phyloP scores from a whole-genome alignment of 1,139 yeast species.

The Geotrichum phurueaensis region DNA sequence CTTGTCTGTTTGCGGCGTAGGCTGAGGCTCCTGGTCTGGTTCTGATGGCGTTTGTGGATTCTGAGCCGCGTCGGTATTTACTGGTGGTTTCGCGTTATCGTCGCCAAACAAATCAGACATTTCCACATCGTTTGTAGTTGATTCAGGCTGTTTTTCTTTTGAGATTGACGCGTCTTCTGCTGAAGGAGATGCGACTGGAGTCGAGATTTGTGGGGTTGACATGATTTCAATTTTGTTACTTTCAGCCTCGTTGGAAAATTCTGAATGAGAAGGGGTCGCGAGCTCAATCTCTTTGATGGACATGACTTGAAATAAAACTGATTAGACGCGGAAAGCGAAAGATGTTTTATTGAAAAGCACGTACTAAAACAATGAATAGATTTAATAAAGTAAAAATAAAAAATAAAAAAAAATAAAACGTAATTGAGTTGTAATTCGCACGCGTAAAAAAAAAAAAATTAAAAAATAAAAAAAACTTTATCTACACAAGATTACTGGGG shows the following conservation, averaged over 20 bases:
- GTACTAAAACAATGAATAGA: background rate
- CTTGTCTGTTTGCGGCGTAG: background rate
- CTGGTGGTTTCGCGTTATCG: background rate
- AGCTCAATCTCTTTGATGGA: slow-evolving; percentile 12
- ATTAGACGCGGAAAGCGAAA: background rate
- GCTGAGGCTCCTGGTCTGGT: background rate
- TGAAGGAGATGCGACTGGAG: slow-evolving; percentile 7
- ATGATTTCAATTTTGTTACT: slow-evolving; percentile 1
- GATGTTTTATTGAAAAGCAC: background rate
- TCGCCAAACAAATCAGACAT: background rate
- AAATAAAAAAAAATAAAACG: background rate
- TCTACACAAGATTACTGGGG: background rate
- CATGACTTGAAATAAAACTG: slow-evolving; percentile 3
- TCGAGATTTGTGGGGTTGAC: slow-evolving; percentile 6
- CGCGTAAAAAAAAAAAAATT: background rate
- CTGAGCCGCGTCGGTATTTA: background rate
- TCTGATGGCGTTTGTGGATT: background rate
- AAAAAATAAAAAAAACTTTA: no score
- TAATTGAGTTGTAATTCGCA: background rate
- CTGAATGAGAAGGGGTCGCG: slow-evolving; percentile 11
- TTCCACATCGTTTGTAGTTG: background rate
- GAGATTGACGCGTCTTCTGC: background rate
- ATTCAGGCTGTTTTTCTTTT: background rate
- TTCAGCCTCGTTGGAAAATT: slow-evolving; percentile 2
- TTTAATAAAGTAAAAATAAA: background rate